Percentiles rank a stretch among this genome's conserved stretches.
These are phyloP conservation scores for Russula emetica DNA, from an alignment of 768 basidiomycete species.

Conservation along the genomic window DNA sequence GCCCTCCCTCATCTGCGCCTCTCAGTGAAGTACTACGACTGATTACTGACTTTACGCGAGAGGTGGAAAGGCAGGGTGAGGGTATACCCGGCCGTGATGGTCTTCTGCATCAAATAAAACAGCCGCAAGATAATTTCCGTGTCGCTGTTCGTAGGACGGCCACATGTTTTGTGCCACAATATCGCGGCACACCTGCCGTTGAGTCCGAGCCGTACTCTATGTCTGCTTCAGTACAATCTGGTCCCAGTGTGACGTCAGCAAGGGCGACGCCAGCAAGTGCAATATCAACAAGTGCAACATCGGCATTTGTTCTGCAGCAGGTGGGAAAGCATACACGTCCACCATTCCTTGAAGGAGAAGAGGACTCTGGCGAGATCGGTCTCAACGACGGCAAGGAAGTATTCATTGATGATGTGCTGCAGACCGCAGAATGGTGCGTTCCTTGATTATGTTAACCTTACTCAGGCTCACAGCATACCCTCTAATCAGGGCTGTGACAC, in stretches of 20 bases:
- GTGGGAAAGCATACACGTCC: not conserved
- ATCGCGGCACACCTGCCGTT: not conserved
- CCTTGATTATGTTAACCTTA: not conserved
- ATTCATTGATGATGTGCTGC: conserved; percentile 51
- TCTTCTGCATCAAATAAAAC: conserved; percentile 12
- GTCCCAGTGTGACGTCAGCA: no score
- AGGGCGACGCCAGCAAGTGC: no score
- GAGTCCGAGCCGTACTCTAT: no score
- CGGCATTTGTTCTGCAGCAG: no score
- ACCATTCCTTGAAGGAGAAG: conserved; percentile 30
- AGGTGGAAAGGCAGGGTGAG: not conserved
- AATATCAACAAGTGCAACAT: no score
- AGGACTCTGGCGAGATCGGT: conserved; percentile 1
- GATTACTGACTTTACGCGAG: conserved; percentile 45
- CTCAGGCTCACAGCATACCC: not conserved
- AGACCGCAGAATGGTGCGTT: conserved; percentile 45
- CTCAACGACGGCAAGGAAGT: conserved; percentile 32
- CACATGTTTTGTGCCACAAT: conserved; percentile 11
- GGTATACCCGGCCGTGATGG: not conserved
- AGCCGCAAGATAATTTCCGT: conserved; percentile 3
- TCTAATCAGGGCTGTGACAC: conserved; percentile 53
- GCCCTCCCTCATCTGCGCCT: conserved; percentile 52
- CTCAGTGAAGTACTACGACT: conserved; percentile 50
- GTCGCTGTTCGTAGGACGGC: conserved; percentile 11
- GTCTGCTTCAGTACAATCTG: no score